Evolutionary conservation across 352 stramenopile genomes (phyloP).

Genomic region (Pythium periplocum): DNA sequence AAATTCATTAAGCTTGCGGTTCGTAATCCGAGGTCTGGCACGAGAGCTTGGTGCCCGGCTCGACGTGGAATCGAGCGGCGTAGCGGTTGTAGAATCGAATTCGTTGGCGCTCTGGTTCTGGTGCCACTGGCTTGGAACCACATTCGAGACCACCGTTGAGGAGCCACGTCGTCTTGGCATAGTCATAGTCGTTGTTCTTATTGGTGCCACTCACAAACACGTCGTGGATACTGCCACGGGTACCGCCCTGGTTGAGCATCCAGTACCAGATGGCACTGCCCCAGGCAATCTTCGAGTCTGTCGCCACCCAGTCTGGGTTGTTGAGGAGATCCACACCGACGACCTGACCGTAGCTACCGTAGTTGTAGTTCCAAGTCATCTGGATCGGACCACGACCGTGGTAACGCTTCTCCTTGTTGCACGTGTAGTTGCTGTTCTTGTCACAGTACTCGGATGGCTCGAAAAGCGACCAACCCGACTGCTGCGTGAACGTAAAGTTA

Average conservation of each 20-base stretch:
- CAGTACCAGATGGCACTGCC: conserved; percentile 18
- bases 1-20: not conserved
- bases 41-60: conserved; percentile 5
- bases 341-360: conserved; percentile 8
- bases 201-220: conserved; percentile 8
- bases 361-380: conserved; percentile 24
- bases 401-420: conserved; percentile 10
- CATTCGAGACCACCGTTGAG: conserved; percentile 20
- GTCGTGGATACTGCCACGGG: conserved; percentile 14
- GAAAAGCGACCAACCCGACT: conserved; percentile 4
- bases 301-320: conserved; percentile 14
- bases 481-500: conserved; percentile 15
- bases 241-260: conserved; percentile 7
- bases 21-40: conserved; percentile 6
- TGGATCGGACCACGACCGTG: conserved; percentile 18
- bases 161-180: conserved; percentile 12
- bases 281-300: conserved; percentile 12
- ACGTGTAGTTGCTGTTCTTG: conserved; percentile 7
- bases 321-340: conserved; percentile 9
- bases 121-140: conserved; percentile 3
- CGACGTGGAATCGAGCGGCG: conserved; percentile 6
- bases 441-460: conserved; percentile 11
- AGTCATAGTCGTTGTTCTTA: conserved; percentile 5
- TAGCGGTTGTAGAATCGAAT: conserved; percentile 4
- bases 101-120: conserved; percentile 4